Base-by-base conservation (phyloP, 2,329 filamentous ascomycete genomes). In the Phialophora macrospora region DNA sequence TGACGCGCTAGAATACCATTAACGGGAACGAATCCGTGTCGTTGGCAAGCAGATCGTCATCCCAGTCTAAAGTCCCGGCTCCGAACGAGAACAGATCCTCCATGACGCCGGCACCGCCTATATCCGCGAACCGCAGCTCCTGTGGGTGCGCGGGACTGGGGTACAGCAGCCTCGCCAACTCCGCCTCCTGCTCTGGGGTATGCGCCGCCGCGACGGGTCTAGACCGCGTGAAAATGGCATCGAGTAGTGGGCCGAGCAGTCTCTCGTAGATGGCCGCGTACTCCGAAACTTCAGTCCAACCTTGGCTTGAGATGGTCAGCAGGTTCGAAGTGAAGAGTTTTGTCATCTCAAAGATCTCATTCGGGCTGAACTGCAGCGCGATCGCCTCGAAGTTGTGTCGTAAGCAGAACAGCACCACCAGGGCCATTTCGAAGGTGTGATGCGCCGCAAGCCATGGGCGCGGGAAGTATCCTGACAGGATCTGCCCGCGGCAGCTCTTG, bases 261-360 rank as follows among this genome's bases (percentile, higher is more conserved):
- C 63, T 49, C 52, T 69, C 68, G 51, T 63, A 68, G 4, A 52
- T 60, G 17, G 65, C 65, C 28, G 41, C 73, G 34, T 71, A 74
- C 22, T 67, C 64, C 1, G 67, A 62, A 12, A 74, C 70, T 34
- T 73, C 72, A 22, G 70, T 66, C 72, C 72, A 73, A 24, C 72
- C 68, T 38, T 70, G 73, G 7, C 64, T 65, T 3, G 72, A 67
- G 22, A 74, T 69, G 2, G 67, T 64, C 28, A 74, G 64, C 34
- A 73, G 61, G 55, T 74, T 73, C 55, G 62, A 66, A 4, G 73
- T 74, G 46, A 74, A 65, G 32, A 67, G 62, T 60, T 74, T 74
- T 24, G 71, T 69, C 52, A 67, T 69, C 20, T 74, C 71, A 51
- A 73, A 73, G 34, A 74, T 69, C 4, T 73, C 64, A 7, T 60